Percentiles rank a stretch among this genome's conserved stretches.
phyloP scores from a whole-genome alignment of 306 rosid genomes.

The Cucurbita argyrosperma region DNA sequence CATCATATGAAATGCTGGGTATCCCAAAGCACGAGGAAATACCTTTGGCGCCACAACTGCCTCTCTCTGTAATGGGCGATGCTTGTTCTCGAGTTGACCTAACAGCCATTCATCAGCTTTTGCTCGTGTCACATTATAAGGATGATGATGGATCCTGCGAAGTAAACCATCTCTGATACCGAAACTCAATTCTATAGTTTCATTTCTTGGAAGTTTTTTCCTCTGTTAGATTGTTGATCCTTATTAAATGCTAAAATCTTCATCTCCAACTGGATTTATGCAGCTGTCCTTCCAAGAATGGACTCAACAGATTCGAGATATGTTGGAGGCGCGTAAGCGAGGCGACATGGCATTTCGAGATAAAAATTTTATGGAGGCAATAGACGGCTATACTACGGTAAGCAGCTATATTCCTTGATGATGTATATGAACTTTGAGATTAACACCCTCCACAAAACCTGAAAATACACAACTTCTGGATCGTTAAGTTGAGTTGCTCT shows the following conservation, averaged over 20 bases:
- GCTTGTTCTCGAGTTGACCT: constrained; percentile 70
- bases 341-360: constrained; percentile 71
- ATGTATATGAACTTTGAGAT: background rate
- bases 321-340: constrained; percentile 60
- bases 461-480: background rate
- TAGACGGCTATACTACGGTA: constrained; percentile 56
- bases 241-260: background rate
- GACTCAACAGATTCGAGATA: constrained; percentile 68
- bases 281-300: constrained; percentile 79
- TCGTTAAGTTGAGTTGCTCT: background rate
- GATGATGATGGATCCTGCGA: constrained; percentile 63
- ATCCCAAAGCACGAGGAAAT: constrained; percentile 51
- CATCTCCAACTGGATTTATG: background rate
- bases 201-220: background rate
- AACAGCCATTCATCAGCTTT: constrained; percentile 62
- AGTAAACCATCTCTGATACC: constrained; percentile 16
- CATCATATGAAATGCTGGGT: constrained; percentile 56
- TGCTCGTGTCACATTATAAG: constrained; percentile 45
- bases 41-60: constrained; percentile 39
- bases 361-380: constrained; percentile 46
- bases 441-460: background rate
- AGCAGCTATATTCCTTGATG: background rate
- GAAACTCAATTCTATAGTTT: background rate
- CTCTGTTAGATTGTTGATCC: background rate
- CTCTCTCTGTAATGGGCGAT: constrained; percentile 54